Evolutionary conservation across 768 basidiomycete species (phyloP), one percentile per base, ranked within the genome.

Genomic region (Chalciporus piperatus): DNA sequence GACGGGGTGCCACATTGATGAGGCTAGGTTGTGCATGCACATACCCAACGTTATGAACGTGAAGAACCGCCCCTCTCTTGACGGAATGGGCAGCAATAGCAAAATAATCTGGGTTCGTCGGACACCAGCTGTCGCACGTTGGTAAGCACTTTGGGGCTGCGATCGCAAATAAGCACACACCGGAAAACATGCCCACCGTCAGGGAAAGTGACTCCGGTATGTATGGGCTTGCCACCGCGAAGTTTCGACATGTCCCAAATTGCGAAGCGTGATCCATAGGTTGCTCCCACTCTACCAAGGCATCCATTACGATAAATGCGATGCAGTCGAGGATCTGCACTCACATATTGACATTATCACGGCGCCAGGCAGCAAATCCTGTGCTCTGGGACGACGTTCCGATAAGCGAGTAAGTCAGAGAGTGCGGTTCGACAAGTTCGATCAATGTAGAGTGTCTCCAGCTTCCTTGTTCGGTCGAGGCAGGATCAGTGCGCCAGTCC

Each of bases 401-500:
- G 47, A 77, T 71, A 32, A 74, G 70, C 4, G 78, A 71, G 41
- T 79, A 76, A 7, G 82, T 75, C 40, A 92, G 64, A 9, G 83
- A 77, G 45, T 77, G 72, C 14, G 90, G 87, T 49, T 91, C 88
- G 14, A 84, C 71, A 3, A 92, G 80, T 65, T 92, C 89, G 17
- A 89, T 60, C 41, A 89, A 68, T 61, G 78, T 84, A 11, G 76
- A 77, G 63, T 84, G 80, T 42, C 84, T 78, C 77, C 84, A 81
- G 48, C 70, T 76, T 41, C 74, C 78, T 48, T 75, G 74, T 48
- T 77, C 78, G 17, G 68, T 70, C 48, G 61, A 76, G 12, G 77
- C 76, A 1, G 84, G 84, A 61, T 90, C 86, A 6, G 84, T 79
- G 48, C 85, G 81, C 90, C 90, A 92, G 70, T 92, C 88, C n/a